phyloP scores from a whole-genome alignment of 2,329 filamentous ascomycete species.

The Biscogniauxia mediterranea region DNA sequence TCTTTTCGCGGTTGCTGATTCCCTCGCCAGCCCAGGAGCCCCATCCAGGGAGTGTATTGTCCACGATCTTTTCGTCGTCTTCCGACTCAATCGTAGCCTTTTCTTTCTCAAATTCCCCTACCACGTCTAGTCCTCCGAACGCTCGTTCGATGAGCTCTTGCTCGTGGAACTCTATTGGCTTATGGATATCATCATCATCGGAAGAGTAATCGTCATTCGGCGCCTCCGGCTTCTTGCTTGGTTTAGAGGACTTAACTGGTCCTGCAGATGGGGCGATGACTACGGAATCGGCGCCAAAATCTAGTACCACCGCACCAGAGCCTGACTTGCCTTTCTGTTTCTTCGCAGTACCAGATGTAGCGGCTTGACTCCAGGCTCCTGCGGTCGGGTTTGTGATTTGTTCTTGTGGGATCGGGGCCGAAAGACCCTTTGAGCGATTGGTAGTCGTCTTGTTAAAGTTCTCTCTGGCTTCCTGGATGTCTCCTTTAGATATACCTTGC shows the following conservation, averaged over 20 bases:
- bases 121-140: slow-evolving; percentile 85
- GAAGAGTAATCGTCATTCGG: slow-evolving; percentile 39
- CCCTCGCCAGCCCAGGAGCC: slow-evolving; percentile 84
- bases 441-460: slow-evolving; percentile 29
- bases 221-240: slow-evolving; percentile 30
- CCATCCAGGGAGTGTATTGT: slow-evolving; percentile 90
- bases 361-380: slow-evolving; percentile 32
- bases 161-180: slow-evolving; percentile 59
- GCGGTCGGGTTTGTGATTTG: slow-evolving; percentile 20
- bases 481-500: slow-evolving; percentile 7
- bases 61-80: slow-evolving; percentile 79
- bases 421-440: slow-evolving; percentile 21
- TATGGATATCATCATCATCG: slow-evolving; percentile 49
- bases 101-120: slow-evolving; percentile 75
- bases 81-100: slow-evolving; percentile 70
- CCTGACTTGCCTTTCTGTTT: slow-evolving; percentile 27
- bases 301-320: slow-evolving; percentile 24
- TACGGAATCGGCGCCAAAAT: slow-evolving; percentile 29
- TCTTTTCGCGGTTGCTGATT: slow-evolving; percentile 67
- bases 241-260: slow-evolving; percentile 23
- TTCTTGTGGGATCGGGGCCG: slow-evolving; percentile 16
- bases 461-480: not conserved
- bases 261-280: slow-evolving; percentile 22
- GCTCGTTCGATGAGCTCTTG: slow-evolving; percentile 73
- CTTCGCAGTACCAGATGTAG: slow-evolving; percentile 18